Evolutionary conservation across 2,329 filamentous ascomycete species (phyloP), one percentile per base, ranked within the genome.

Genomic region (Ceratocystis albifundus): DNA sequence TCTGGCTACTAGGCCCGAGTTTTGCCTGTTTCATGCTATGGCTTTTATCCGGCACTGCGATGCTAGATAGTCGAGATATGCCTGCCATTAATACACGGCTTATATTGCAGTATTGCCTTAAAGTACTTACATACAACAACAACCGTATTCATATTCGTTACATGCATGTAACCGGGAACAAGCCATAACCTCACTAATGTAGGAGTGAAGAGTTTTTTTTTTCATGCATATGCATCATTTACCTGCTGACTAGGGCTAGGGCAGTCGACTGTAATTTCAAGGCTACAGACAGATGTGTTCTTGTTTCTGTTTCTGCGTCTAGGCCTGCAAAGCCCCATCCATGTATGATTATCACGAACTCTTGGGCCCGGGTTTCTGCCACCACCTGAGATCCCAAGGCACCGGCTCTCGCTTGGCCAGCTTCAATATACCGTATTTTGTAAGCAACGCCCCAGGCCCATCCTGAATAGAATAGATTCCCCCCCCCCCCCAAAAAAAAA

Each of bases 331-430:
- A 36, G 8, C 12, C 36, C 36, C 36, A n/a, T n/a, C n/a, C n/a
- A n/a, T 36, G 36, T 12, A 36, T 36, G 4, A 36, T 12, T 12
- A 36, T 36, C 36, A 12, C 36, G 8, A 36, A 36, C 10, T 36
- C 8, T 12, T 36, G 10, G 36, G 36, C 10, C 36, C 8, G 36
- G 32, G 2, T 36, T 12, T 32, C 53, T 32, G 7, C 53, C 53
- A 59, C 53, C 53, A 59, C 53, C 53, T 59, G 53, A 59, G 32
- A 59, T 30, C 53, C 53, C 53, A 36, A 59, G 53, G 53, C 28
- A 59, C 15, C 53, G 53, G 53, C 53, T 59, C 53, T 59, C 53
- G 53, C 53, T 32, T 59, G 7, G 1, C 28, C 15, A 59, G 12
- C 53, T 59, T 20, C 4, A 32, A 32, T 59, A 59, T 53, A 50